These are phyloP conservation scores for Acer yangbiense DNA, from an alignment of 345 rosid species.

Conservation along the genomic window DNA sequence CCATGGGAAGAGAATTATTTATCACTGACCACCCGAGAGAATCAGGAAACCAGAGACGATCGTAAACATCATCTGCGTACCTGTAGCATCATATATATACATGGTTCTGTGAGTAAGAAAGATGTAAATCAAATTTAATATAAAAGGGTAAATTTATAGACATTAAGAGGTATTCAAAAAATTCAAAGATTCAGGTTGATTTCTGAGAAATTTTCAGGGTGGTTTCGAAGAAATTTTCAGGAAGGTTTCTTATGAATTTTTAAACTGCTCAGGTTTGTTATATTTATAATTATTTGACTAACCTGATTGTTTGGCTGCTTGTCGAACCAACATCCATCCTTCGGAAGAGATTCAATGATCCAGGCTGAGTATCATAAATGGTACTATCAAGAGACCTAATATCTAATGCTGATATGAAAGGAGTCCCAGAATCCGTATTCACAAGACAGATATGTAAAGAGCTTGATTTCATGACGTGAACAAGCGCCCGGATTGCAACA, in stretches of 20 bases:
- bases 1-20: slow-evolving; percentile 1
- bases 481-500: neutral
- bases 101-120: too few relatives aligned
- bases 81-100: neutral
- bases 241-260: neutral
- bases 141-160: too few relatives aligned
- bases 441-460: slow-evolving; percentile 19
- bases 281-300: neutral
- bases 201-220: too few relatives aligned
- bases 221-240: neutral
- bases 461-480: neutral
- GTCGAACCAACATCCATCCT: slow-evolving; percentile 17
- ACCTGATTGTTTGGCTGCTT: slow-evolving; percentile 8
- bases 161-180: too few relatives aligned
- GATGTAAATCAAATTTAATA: too few relatives aligned
- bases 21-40: neutral
- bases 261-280: neutral
- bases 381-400: neutral
- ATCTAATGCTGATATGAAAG: slow-evolving; percentile 26
- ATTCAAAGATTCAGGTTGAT: too few relatives aligned
- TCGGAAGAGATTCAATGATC: neutral
- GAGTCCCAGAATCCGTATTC: slow-evolving; percentile 13
- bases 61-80: slow-evolving; percentile 19
- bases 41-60: slow-evolving; percentile 12
- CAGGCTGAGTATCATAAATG: neutral